Evolutionary conservation across 495 filamentous ascomycete species (phyloP), one percentile per base, ranked within the genome.

Genomic region (Xanthoparmelia taractica): DNA sequence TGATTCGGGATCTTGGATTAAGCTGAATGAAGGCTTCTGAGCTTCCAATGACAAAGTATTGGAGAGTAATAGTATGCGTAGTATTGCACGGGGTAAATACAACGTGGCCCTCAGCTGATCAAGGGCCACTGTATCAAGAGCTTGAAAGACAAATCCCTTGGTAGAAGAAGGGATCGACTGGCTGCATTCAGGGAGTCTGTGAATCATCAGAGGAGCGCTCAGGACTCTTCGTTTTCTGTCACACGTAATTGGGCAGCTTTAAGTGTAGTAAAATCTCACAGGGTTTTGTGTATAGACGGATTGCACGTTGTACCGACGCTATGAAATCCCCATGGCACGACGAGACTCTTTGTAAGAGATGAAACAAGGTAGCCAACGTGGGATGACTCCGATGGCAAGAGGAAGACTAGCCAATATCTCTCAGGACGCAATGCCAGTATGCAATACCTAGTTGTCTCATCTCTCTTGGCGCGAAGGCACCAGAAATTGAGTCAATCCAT

Each of bases 391-490:
- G 8, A 33, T 4, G 37, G 57, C 57, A 33, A 59, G 38, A 59
- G 20, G 57, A 43, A 41, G 36, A 38, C 41, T 59, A 59, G 57
- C 57, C 57, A 59, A 45, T 59, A 8, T 31, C 12, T 33, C 57
- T 31, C n/a, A 29, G 13, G 11, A 17, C 15, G 20, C 23, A 43
- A 31, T 18, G 57, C 57, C 57, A 45, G 38, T 45, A 13, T 40
- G 27, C 25, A 45, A 43, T 33, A 15, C 3, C 27, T 33, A 15
- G 29, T 15, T 33, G 17, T 31, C 29, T 52, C n/a, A 8, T 59
- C 57, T 20, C 13, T 20, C 29, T 17, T 40, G 25, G 43, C 38
- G 41, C 29, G 25, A 45, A 45, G 25, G 12, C 29, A 41, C 18
- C 15, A 27, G 23, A 13, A 20, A 58, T 11, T 25, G 45, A 15